Conservation (phyloP, 2,329 filamentous ascomycete species). For the Aureobasidium lini region DNA sequence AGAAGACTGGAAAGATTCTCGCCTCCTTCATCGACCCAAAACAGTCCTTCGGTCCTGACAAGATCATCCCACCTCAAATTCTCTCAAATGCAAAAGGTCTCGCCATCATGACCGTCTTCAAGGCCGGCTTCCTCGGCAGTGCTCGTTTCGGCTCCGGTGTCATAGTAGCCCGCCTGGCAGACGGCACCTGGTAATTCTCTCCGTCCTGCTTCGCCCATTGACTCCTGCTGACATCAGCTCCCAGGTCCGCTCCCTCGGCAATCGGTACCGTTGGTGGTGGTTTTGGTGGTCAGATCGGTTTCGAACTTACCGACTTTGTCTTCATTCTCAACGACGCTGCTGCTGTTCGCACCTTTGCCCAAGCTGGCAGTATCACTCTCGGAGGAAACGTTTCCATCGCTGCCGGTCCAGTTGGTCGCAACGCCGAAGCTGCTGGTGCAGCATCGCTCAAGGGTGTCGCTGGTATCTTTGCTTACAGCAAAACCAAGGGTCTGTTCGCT, state of each 20-base stretch:
- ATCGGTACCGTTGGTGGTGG: conserved; percentile 75
- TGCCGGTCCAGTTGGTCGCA: conserved; percentile 85
- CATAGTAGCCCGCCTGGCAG: conserved; percentile 69
- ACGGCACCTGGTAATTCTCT: conserved; percentile 56
- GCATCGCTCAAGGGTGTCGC: conserved; percentile 84
- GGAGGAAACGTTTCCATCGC: conserved; percentile 96
- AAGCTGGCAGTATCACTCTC: conserved; percentile 82
- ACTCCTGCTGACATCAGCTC: neutral
- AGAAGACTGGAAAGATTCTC: conserved; percentile 93
- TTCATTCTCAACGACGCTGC: conserved; percentile 92
- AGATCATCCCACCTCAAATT: conserved; percentile 87
- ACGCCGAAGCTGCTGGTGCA: conserved; percentile 91
- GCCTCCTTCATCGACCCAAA: conserved; percentile 89
- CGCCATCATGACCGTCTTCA: conserved; percentile 77
- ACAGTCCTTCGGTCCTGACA: conserved; percentile 91
- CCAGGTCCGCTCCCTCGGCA: conserved; percentile 63
- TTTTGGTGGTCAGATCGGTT: conserved; percentile 78
- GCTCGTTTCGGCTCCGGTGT: conserved; percentile 75
- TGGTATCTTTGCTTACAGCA: conserved; percentile 93
- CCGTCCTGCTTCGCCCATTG: neutral
- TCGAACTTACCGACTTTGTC: conserved; percentile 89
- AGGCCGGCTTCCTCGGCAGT: conserved; percentile 78
- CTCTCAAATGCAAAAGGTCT: conserved; percentile 89
- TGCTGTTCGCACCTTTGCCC: conserved; percentile 89
- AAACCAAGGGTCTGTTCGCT: conserved; percentile 94